Conservation (phyloP, 2,329 filamentous ascomycete species). For the Blastomyces percursus region DNA sequence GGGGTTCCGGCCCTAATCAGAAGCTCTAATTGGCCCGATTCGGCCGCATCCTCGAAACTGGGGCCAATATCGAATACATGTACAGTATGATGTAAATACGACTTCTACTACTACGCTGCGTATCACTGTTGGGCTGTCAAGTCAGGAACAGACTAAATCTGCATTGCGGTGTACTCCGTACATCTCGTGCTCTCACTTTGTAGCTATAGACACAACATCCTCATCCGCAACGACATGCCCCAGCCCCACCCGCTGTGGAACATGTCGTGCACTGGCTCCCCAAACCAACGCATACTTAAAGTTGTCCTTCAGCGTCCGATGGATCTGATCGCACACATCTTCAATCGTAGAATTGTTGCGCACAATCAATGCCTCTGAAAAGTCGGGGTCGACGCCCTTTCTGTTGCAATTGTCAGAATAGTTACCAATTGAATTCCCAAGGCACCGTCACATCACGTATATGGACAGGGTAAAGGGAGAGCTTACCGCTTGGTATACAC, state of each 20-base stretch:
- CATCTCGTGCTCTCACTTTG: slow-evolving; percentile 25
- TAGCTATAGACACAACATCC: slow-evolving; percentile 57
- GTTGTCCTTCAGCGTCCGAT: slow-evolving; percentile 88
- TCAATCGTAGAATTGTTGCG: slow-evolving; percentile 79
- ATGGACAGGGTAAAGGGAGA: background rate
- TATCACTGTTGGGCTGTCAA: background rate
- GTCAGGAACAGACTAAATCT: background rate
- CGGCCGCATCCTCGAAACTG: background rate
- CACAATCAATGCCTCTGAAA: slow-evolving; percentile 85
- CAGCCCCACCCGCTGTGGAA: slow-evolving; percentile 86
- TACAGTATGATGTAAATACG: too few species aligned
- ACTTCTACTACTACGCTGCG: too few species aligned
- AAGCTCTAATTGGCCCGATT: slow-evolving; percentile 5
- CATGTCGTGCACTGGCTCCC: slow-evolving; percentile 89
- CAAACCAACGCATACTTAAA: slow-evolving; percentile 99
- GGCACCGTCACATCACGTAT: background rate
- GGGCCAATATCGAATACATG: too few species aligned
- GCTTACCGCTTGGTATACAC: slow-evolving; percentile 75
- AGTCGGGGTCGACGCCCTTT: slow-evolving; percentile 82
- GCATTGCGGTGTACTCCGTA: background rate
- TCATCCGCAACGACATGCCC: slow-evolving; percentile 63
- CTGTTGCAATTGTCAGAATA: slow-evolving; percentile 32
- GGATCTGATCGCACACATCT: slow-evolving; percentile 93
- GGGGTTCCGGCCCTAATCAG: slow-evolving; percentile 2
- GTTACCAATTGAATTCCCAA: background rate